A percentile compares a stretch with the other conserved stretches of the same genome.
Conservation (phyloP, 2,329 filamentous ascomycete genomes). For the Aschersonia sp. region DNA sequence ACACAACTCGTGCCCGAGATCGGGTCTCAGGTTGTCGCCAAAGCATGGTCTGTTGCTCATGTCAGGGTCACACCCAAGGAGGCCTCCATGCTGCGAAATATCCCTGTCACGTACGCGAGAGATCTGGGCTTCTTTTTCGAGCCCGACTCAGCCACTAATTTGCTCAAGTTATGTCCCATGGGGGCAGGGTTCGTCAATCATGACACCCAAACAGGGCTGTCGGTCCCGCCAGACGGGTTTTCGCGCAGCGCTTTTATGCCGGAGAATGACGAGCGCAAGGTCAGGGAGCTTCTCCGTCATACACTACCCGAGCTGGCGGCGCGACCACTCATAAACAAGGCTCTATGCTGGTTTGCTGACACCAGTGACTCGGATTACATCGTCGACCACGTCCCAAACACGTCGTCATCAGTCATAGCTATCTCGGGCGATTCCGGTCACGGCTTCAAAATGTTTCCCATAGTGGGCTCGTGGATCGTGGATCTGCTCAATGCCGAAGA, state of each 20-base stretch:
- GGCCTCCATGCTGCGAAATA: conserved; percentile 34
- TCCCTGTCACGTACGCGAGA: conserved; percentile 45
- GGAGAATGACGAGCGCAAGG: conserved; percentile 32
- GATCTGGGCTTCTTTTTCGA: conserved; percentile 54
- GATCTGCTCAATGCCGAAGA: conserved; percentile 20
- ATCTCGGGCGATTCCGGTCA: conserved; percentile 46
- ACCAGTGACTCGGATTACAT: conserved; percentile 45
- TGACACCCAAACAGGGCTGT: conserved; percentile 15
- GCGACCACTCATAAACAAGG: conserved; percentile 38
- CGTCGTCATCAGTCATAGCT: conserved; percentile 29
- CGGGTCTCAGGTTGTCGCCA: conserved; percentile 35
- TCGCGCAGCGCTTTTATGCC: conserved; percentile 34
- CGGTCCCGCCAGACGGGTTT: conserved; percentile 17
- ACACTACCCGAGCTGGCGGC: conserved; percentile 37
- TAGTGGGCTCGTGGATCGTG: conserved; percentile 40
- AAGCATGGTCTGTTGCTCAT: conserved; percentile 45
- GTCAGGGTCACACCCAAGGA: conserved; percentile 41
- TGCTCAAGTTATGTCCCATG: conserved; percentile 46
- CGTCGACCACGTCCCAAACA: conserved; percentile 41
- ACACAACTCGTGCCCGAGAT: conserved; percentile 31
- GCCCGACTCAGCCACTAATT: conserved; percentile 40
- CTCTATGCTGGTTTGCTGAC: conserved; percentile 51
- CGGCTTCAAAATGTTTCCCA: conserved; percentile 48
- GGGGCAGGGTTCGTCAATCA: conserved; percentile 41
- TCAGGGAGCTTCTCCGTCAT: conserved; percentile 34